Base-by-base conservation (phyloP, 495 filamentous ascomycete species). In the Lichina pygmaea region DNA sequence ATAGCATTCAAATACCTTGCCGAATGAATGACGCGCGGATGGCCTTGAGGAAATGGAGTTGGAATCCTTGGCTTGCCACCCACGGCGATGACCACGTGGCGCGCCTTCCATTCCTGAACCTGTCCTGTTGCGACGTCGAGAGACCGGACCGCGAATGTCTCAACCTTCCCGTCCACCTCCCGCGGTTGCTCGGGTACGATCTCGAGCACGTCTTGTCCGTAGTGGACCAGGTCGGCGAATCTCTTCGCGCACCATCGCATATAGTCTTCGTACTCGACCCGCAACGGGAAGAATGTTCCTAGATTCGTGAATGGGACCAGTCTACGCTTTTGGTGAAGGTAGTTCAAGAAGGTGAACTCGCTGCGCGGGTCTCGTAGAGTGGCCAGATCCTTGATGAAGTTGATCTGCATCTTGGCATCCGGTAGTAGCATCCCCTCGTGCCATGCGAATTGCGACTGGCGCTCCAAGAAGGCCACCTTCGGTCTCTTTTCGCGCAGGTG, bases 381-480 rank as follows among this genome's bases (percentile, higher is more conserved):
- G 9, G 89, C 86, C 48, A 97, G 67, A 53, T 94, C 89, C 63
- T 97, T 97, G 60, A 97, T 66, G 66, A 94, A 97, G 33, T 81
- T 86, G 48, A 97, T 94, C 58, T 97, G 86, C 86, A 97, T 97
- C 56, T 78, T 81, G 10, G 84, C 79, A 42, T 83, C 83, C 0
- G 84, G 83, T 1, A 97, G 71, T 46, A 93, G 69, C 86, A 97
- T 97, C 34, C 86, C 86, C 3, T 78, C 72, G 58, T 97, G 86
- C 86, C 86, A 94, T 43, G 74, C 71, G 53, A 94, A 97, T 39
- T 71, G 62, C 17, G 65, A 54, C 61, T 97, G 86, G 49, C 77
- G 75, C 62, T 94, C 86, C 16, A 94, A 57, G 60, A 93, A 94
- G 38, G 76, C 65, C 5, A 86, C 75, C 52, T 78, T 81, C 33